Conservation (phyloP, 768 basidiomycete genomes). For the Boletus pseudopeckii region DNA sequence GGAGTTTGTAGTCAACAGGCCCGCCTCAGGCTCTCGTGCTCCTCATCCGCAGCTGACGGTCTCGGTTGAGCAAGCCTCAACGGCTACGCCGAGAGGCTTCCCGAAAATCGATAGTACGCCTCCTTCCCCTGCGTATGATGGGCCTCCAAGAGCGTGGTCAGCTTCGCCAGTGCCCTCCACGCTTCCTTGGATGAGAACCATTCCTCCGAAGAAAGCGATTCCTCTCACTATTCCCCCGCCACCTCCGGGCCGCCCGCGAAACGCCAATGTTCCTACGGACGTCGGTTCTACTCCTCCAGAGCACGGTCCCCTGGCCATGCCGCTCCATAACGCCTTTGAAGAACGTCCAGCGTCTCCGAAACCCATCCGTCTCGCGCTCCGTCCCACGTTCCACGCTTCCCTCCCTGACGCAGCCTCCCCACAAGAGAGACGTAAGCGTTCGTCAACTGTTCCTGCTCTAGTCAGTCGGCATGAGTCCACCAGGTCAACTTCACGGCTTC, state of each 20-base stretch:
- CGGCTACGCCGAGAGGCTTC: constrained; percentile 21
- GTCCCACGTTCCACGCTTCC: constrained; percentile 16
- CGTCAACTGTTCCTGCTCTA: constrained; percentile 17
- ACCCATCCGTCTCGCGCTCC: constrained; percentile 13
- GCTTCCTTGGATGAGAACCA: constrained; percentile 24
- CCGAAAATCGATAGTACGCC: constrained; percentile 31
- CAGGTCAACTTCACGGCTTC: constrained; percentile 42
- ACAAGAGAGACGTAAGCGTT: constrained; percentile 19
- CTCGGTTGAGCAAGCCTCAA: constrained; percentile 40
- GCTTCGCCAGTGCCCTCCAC: constrained; percentile 29
- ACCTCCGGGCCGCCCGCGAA: constrained; percentile 31
- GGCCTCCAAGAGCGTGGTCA: constrained; percentile 31
- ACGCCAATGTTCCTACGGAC: constrained; percentile 37
- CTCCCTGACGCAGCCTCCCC: constrained; percentile 6
- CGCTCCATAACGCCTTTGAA: constrained; percentile 43
- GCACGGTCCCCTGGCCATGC: constrained; percentile 33
- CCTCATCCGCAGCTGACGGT: constrained; percentile 40
- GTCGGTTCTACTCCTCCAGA: constrained; percentile 27
- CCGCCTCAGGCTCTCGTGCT: constrained; percentile 8
- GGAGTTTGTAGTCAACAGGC: constrained; percentile 22
- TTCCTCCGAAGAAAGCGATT: constrained; percentile 26
- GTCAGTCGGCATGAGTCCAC: constrained; percentile 21
- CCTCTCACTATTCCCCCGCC: constrained; percentile 36
- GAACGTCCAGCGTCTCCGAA: constrained; percentile 15
- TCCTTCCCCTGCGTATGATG: constrained; percentile 23